These are phyloP conservation scores for Leucocoprinus leucothites DNA, from an alignment of 768 basidiomycete genomes.

Conservation along the genomic window DNA sequence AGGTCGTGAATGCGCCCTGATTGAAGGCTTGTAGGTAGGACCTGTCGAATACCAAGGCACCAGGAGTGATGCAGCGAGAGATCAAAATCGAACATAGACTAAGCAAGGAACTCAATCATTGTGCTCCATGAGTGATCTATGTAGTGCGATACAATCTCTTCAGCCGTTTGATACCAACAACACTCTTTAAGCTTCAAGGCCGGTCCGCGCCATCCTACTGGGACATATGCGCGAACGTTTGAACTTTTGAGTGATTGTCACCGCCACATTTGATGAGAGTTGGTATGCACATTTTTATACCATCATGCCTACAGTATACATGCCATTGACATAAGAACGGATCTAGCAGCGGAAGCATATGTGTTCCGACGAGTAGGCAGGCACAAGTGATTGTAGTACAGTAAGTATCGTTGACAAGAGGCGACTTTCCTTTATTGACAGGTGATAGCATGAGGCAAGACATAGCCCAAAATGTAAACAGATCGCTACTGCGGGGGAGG, in stretches of 20 bases:
- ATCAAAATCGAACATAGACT: too few species aligned
- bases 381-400: neutral
- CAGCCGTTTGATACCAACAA: too few species aligned
- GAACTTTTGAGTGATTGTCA: neutral
- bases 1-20: too few species aligned
- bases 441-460: constrained; percentile 5
- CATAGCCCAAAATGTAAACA: constrained; percentile 5
- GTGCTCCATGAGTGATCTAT: too few species aligned
- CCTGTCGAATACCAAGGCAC: too few species aligned
- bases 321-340: constrained; percentile 3
- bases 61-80: too few species aligned
- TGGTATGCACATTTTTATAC: neutral
- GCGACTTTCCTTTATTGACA: neutral
- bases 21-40: too few species aligned
- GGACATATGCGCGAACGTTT: too few species aligned
- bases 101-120: too few species aligned
- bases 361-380: neutral
- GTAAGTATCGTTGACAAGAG: neutral
- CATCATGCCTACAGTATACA: constrained; percentile 5
- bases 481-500: constrained; percentile 42
- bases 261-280: neutral
- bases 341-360: neutral
- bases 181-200: too few species aligned
- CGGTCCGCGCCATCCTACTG: neutral
- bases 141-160: too few species aligned